Evolutionary conservation across 192 early-diverging fungal genomes (phyloP).

Genomic region (Funneliformis mosseae): DNA sequence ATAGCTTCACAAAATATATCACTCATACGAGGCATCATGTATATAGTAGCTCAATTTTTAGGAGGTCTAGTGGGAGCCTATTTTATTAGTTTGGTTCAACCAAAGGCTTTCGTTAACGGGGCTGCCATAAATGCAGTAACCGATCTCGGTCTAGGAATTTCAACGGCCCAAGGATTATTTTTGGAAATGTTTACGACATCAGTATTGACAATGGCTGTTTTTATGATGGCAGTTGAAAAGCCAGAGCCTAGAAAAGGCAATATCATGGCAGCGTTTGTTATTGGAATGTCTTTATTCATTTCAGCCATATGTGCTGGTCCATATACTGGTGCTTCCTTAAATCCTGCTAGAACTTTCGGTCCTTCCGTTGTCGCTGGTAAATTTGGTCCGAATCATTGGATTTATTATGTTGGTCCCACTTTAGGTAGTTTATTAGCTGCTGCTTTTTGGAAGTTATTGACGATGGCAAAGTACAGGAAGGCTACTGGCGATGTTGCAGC

Average conservation of each 20-base stretch:
- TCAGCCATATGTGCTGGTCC: conserved; percentile 1
- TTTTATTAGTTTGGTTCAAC: background rate
- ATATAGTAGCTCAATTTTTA: conserved; percentile 58
- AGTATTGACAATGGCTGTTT: conserved; percentile 13
- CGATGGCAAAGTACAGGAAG: no score
- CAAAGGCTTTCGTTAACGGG: background rate
- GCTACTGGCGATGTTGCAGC: no score
- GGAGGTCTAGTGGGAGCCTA: conserved; percentile 51
- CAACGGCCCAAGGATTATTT: conserved; percentile 16
- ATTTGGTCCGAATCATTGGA: conserved; percentile 54
- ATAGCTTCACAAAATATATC: conserved; percentile 46
- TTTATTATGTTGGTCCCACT: conserved; percentile 61
- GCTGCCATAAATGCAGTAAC: background rate
- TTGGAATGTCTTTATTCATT: conserved; percentile 28
- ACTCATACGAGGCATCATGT: conserved; percentile 39
- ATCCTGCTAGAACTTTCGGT: conserved; percentile 68
- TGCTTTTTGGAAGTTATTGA: background rate
- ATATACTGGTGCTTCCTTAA: conserved; percentile 54
- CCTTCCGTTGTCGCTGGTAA: conserved; percentile 54
- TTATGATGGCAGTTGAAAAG: conserved; percentile 16
- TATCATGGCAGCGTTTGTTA: conserved; percentile 16
- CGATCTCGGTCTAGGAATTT: no score
- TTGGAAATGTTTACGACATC: conserved; percentile 30
- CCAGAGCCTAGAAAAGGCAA: no score
- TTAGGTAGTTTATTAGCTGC: conserved; percentile 46